Base-by-base conservation (phyloP, 371 early-diverging fungal genomes). In the Syncephalastrum monosporum region DNA sequence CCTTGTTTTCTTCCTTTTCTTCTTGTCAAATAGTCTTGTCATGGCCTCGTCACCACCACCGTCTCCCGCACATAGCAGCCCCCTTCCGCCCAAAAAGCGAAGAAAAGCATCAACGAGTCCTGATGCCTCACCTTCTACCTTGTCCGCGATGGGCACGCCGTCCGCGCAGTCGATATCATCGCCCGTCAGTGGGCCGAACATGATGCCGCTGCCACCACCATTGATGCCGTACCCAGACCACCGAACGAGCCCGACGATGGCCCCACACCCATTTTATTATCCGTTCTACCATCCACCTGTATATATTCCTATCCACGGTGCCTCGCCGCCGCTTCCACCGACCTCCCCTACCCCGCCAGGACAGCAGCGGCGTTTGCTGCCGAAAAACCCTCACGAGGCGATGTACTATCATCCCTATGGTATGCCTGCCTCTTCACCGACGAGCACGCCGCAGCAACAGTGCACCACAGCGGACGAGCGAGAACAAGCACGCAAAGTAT, bases 401-500 rank as follows among this genome's bases (percentile, higher is more conserved):
- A 33, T 33, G 38, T 33, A 33, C 38, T 33, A 33, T 33, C 38
- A 33, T 10, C 38, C 38, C 38, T 33, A 33, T 33, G 38, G 38
- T 33, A 33, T 33, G 38, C 38, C 38, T 33, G 38, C 47, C 23
- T 53, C 53, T 47, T 27, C 53, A 38, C 59, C 59, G 42, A 52
- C 38, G 47, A 47, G 38, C 38, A 17, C 14, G 41, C 23, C 14
- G 54, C 51, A 16, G 29, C 58, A 17, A 5, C 29, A 47, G 10
- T 19, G 27, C 10, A 61, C 58, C 4, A 67, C 77, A 10, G 77
- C 75, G 17, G 75, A 78, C 51, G 66, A 73, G 52, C 64, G 82
- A 13, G 86, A 84, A 49, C 64, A 80, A 50, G 78, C 82, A 38
- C 79, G 89, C 56, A 88, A 87, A 52, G 79, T 84, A 12, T 88